Percentiles rank a stretch among this genome's conserved stretches.
Conservation (phyloP, 2,329 filamentous ascomycete species). For the Dactylellina cionopaga region DNA sequence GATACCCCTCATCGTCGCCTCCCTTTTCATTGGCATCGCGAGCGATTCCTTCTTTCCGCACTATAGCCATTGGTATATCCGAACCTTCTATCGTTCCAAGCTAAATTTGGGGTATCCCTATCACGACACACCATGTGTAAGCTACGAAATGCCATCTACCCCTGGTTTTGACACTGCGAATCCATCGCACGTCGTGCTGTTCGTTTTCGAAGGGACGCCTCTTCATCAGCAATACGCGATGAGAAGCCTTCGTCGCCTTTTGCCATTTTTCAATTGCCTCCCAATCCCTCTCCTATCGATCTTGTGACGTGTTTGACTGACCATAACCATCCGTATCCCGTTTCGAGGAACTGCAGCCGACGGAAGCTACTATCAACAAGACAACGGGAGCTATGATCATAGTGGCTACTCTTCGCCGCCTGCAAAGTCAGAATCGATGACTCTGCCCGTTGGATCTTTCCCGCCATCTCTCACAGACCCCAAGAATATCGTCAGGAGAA, state of each 20-base stretch:
- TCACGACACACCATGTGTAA: conserved; percentile 48
- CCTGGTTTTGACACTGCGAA: conserved; percentile 22
- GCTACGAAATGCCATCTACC: conserved; percentile 24
- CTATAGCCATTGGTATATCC: conserved; percentile 11
- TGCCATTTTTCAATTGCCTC: conserved; percentile 17
- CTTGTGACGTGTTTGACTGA: conserved; percentile 49
- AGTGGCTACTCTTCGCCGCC: conserved; percentile 43
- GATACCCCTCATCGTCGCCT: conserved; percentile 12
- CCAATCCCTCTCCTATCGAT: conserved; percentile 2
- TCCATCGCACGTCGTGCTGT: conserved; percentile 30
- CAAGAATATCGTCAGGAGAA: conserved; percentile 96
- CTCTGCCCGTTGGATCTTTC: conserved; percentile 38
- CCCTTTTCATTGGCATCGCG: conserved; percentile 33
- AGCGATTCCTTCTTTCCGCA: conserved; percentile 25
- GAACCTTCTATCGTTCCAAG: conserved; percentile 14
- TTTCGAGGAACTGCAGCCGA: conserved; percentile 50
- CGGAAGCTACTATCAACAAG: conserved; percentile 46
- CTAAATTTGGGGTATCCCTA: conserved; percentile 37
- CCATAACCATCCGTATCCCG: conserved; percentile 16
- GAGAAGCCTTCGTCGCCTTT: not conserved
- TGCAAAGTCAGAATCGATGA: conserved; percentile 44
- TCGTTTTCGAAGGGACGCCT: conserved; percentile 4
- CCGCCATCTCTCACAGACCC: conserved; percentile 69
- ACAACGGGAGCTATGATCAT: conserved; percentile 22
- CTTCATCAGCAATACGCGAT: conserved; percentile 34